Base-by-base conservation (phyloP, 495 filamentous ascomycete genomes). In the Aspergillus cavernicola region DNA sequence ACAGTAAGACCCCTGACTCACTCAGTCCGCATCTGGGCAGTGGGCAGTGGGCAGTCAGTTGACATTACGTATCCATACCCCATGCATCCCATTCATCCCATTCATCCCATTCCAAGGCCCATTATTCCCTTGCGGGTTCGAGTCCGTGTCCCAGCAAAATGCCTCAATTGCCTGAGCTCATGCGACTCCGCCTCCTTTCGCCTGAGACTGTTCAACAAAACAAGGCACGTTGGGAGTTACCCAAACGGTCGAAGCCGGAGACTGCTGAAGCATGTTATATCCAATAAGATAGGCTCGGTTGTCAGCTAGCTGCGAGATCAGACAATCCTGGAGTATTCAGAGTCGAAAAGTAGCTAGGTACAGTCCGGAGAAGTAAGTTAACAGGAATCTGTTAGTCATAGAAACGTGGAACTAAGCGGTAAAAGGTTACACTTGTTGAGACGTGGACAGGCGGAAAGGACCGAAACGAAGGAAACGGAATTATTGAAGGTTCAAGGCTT, bases 311-410 rank as follows among this genome's bases (percentile, higher is more conserved):
- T 33, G 42, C 26, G n/a, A 20, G 28, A 33, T 46, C 42, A 33
- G 42, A 46, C 42, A 46, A 46, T 5, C 32, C 32, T 11, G 8
- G 11, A 20, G 19, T 19, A 18, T 15, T 15, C 37, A 20, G n/a
- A n/a, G n/a, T n/a, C n/a, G n/a, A n/a, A n/a, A n/a, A n/a, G n/a
- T n/a, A n/a, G 35, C 10, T 5, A 37, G n/a, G 15, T 18, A 16
- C n/a, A n/a, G n/a, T n/a, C 24, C 4, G 4, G 24, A 4, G 9
- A 28, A 9, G 24, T 9, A 28, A 28, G 24, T 28, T 9, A 28
- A 9, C 4, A 9, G 24, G 38, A 53, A 53, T 38, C 50, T 38
- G 50, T 53, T 53, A 53, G 40, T 53, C 50, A 53, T 46, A 46
- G 50, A 53, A 53, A 53, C 50, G 28, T 37, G 18, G 22, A 33